These are phyloP conservation scores for Chaetomium sp. DNA, from an alignment of 2,329 filamentous ascomycete species.

Conservation along the genomic window DNA sequence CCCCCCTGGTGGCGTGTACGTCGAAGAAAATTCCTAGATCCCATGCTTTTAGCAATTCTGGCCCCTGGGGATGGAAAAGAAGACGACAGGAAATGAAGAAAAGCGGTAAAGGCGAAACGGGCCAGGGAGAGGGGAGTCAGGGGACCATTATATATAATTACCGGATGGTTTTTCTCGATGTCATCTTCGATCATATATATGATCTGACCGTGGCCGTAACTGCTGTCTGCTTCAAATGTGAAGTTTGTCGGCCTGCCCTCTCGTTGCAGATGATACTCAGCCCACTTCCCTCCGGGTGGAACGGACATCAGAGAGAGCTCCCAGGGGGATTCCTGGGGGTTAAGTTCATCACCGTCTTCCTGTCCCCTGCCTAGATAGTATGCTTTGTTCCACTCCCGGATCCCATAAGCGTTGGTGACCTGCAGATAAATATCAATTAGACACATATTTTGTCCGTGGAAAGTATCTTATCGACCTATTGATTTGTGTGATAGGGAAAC, in stretches of 20 bases:
- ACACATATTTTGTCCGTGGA: neutral
- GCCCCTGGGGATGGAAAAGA: neutral
- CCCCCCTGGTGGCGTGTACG: neutral
- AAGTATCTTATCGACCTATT: neutral
- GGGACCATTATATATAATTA: neutral
- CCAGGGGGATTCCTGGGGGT: neutral
- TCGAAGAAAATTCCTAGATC: neutral
- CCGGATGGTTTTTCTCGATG: neutral
- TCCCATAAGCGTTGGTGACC: neutral
- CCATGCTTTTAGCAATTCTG: neutral
- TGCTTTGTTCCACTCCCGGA: neutral
- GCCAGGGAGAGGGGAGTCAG: neutral
- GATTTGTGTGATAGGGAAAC: neutral
- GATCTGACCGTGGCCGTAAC: neutral
- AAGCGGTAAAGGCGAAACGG: neutral
- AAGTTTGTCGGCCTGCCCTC: neutral
- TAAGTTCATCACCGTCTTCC: neutral
- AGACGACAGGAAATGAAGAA: neutral
- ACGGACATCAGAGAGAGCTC: neutral
- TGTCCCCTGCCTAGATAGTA: neutral
- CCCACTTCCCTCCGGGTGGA: neutral
- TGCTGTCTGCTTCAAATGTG: neutral
- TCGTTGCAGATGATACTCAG: neutral
- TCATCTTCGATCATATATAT: neutral
- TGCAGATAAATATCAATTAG: neutral